These are phyloP conservation scores for Porpolomopsis calyptriformis DNA, from an alignment of 768 basidiomycete genomes.

Conservation along the genomic window DNA sequence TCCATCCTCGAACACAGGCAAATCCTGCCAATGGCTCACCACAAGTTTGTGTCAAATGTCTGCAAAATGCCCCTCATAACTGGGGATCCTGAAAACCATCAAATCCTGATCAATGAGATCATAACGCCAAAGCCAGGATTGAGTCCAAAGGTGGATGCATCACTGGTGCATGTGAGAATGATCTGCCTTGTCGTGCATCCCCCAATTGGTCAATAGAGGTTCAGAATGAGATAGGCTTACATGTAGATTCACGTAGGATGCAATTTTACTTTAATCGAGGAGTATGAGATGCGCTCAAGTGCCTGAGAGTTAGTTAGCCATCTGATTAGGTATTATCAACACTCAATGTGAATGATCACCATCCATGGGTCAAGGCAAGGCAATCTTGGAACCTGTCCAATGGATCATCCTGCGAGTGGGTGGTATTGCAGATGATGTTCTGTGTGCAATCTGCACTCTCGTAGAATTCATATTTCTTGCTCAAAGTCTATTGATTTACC, in stretches of 20 bases:
- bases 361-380: neutral
- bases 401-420: slow-evolving; percentile 8
- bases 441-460: slow-evolving; percentile 1
- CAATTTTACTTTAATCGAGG: no score
- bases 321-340: no score
- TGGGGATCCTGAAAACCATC: slow-evolving; percentile 54
- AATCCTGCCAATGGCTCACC: slow-evolving; percentile 68
- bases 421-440: slow-evolving; percentile 4
- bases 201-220: no score
- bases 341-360: no score
- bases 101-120: slow-evolving; percentile 70
- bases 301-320: no score
- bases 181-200: no score
- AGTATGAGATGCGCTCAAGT: no score
- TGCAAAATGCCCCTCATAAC: slow-evolving; percentile 79
- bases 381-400: neutral
- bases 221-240: no score
- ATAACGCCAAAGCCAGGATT: slow-evolving; percentile 48
- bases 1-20: slow-evolving; percentile 82
- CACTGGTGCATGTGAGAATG: no score
- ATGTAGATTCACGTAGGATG: no score
- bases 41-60: slow-evolving; percentile 94
- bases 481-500: no score
- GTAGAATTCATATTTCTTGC: slow-evolving; percentile 7
- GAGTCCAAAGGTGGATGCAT: no score